Evolutionary conservation across 805 yeast species (phyloP), one percentile per base, ranked within the genome.

Genomic region (Teunomyces kruisii): DNA sequence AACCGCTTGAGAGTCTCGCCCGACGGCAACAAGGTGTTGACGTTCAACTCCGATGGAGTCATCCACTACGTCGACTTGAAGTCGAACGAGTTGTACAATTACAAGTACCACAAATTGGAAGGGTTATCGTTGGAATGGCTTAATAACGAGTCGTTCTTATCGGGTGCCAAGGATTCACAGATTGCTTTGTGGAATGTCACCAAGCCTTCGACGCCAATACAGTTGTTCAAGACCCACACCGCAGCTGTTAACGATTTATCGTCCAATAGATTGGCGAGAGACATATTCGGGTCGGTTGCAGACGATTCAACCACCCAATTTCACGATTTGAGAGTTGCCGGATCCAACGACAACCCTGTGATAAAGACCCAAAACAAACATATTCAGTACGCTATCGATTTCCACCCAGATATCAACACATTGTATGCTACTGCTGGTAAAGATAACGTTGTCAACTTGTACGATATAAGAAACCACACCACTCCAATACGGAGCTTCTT

Each of bases 51-150:
- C 45, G 60, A 59, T 28, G 87, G 87, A 9, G 69, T 69, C 35
- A 67, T 81, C 35, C 70, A 74, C 46, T 53, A 79, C 27, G 80
- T 64, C 57, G 69, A 72, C 45, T 51, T 63, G 33, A 39, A 22
- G 2, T 40, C 36, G 32, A 43, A 35, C 32, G 48, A 49, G 33
- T 35, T 50, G 29, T 38, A 46, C 19, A 32, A 66, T 39, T 73
- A 80, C 42, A 74, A 74, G 48, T 78, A 70, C 41, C 96, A 88
- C 64, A 65, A 70, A 9, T 70, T 66, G 44, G 89, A 84, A 53
- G 96, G 95, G 1, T 81, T 74, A 57, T 86, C 84, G 2, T 64
- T 89, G 40, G 83, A 83, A 49, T 88, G 96, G 95, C 68, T 77
- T 45, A 63, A 62, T 22, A 70, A 76, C 32, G 30, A 42, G 6